These are phyloP conservation scores for Microdochium nivale DNA, from an alignment of 2,329 filamentous ascomycete species.

Conservation along the genomic window DNA sequence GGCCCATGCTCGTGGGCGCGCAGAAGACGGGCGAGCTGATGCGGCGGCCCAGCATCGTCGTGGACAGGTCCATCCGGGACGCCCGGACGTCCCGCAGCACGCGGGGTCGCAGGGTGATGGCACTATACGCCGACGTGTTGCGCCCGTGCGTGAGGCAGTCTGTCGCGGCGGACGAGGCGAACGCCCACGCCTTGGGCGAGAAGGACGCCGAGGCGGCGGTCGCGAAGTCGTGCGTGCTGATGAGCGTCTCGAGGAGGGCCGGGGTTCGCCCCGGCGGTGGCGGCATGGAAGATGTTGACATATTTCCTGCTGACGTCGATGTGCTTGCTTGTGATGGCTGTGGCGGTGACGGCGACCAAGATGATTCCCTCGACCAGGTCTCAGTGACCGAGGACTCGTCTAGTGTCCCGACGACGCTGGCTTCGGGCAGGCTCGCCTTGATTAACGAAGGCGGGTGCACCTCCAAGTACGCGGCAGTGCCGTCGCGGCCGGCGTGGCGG, in stretches of 20 bases:
- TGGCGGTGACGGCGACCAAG: conserved; percentile 6
- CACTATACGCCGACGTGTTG: conserved; percentile 45
- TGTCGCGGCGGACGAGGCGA: conserved; percentile 58
- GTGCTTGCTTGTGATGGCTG: neutral
- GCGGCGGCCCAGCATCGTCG: conserved; percentile 44
- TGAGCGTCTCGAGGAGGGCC: conserved; percentile 44
- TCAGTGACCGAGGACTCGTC: conserved; percentile 37
- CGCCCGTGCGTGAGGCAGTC: conserved; percentile 46
- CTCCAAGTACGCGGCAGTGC: conserved; percentile 41
- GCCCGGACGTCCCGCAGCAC: conserved; percentile 28
- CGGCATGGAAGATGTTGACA: neutral
- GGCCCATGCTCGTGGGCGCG: conserved; percentile 56
- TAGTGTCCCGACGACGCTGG: conserved; percentile 40
- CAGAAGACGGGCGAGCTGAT: conserved; percentile 52
- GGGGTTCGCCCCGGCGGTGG: conserved; percentile 10
- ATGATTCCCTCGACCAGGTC: conserved; percentile 36
- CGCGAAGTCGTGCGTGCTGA: conserved; percentile 54
- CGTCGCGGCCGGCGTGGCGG: conserved; percentile 43
- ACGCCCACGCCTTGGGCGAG: conserved; percentile 59
- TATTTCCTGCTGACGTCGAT: neutral
- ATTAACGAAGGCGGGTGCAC: conserved; percentile 38
- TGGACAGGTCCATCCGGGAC: conserved; percentile 23
- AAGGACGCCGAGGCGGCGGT: conserved; percentile 44
- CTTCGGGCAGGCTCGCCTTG: conserved; percentile 28
- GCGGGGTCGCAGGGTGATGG: conserved; percentile 45